Conservation (phyloP, 257 asterid genomes). For the Cordia subcordata region DNA sequence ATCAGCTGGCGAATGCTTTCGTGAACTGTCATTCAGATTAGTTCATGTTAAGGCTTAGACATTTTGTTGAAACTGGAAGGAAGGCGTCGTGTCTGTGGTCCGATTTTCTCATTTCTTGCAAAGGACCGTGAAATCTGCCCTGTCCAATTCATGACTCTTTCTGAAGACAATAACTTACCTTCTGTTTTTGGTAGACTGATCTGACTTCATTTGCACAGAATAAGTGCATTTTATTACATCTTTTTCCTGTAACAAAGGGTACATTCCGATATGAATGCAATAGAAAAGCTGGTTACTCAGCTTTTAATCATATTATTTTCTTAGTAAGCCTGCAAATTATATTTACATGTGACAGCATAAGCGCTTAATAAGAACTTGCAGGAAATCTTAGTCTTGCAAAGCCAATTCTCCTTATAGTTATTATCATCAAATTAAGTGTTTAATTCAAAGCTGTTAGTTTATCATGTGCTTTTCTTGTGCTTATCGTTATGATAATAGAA, state of each 20-base stretch:
- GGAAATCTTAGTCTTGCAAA: no score
- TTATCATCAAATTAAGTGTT: no score
- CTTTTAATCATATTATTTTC: background rate
- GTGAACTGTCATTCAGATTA: background rate
- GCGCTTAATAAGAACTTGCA: no score
- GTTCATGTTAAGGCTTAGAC: slow-evolving; percentile 4
- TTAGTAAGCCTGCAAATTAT: background rate
- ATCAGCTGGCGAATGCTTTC: slow-evolving; percentile 6
- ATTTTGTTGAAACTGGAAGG: slow-evolving; percentile 7
- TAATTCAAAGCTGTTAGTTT: no score
- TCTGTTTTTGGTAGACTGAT: background rate
- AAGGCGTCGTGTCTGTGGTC: slow-evolving; percentile 1
- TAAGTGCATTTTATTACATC: slow-evolving; percentile 9
- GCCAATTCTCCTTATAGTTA: background rate
- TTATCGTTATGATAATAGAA: no score
- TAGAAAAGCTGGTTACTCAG: slow-evolving; percentile 8
- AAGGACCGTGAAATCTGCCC: slow-evolving; percentile 9
- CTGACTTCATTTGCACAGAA: slow-evolving; percentile 11
- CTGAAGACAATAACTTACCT: background rate
- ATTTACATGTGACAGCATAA: no score
- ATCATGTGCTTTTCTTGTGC: no score
- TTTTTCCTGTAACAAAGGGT: background rate
- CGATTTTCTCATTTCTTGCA: background rate
- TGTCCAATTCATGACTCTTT: background rate
- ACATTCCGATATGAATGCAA: slow-evolving; percentile 4